Conservation (phyloP, 2,329 filamentous ascomycete species). For the Neonectria neomacrospora region DNA sequence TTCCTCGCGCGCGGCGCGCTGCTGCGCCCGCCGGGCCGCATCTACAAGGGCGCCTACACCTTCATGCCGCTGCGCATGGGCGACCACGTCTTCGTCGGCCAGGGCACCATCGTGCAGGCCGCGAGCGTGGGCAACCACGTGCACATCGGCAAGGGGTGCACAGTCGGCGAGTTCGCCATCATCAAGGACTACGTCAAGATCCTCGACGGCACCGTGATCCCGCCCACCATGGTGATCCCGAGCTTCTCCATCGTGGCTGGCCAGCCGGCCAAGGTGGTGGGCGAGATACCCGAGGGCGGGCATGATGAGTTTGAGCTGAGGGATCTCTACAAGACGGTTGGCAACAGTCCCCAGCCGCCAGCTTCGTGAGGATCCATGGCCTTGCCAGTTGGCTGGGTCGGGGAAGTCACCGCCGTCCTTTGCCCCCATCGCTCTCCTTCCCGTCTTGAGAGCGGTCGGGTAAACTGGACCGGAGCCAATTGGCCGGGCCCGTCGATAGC, state of each 20-base stretch:
- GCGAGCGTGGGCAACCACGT: conserved; percentile 88
- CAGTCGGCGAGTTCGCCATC: conserved; percentile 87
- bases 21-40: conserved; percentile 82
- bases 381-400: background rate
- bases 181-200: conserved; percentile 94
- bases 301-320: conserved; percentile 72
- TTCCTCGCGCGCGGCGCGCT: conserved; percentile 84
- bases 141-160: conserved; percentile 80
- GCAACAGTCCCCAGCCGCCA: conserved; percentile 62
- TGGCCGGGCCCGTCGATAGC: background rate
- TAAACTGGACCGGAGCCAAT: background rate
- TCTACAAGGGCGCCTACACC: conserved; percentile 81
- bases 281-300: conserved; percentile 80
- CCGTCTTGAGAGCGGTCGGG: background rate
- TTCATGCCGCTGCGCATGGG: conserved; percentile 93
- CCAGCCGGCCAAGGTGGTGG: conserved; percentile 80
- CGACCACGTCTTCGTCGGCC: conserved; percentile 92
- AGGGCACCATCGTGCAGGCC: conserved; percentile 80
- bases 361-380: conserved; percentile 36
- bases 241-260: conserved; percentile 94
- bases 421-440: background rate
- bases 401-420: background rate
- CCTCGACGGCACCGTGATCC: conserved; percentile 84
- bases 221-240: conserved; percentile 89
- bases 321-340: conserved; percentile 72